phyloP scores from a whole-genome alignment of 257 asterid genomes.

The Solanum dulcamara region DNA sequence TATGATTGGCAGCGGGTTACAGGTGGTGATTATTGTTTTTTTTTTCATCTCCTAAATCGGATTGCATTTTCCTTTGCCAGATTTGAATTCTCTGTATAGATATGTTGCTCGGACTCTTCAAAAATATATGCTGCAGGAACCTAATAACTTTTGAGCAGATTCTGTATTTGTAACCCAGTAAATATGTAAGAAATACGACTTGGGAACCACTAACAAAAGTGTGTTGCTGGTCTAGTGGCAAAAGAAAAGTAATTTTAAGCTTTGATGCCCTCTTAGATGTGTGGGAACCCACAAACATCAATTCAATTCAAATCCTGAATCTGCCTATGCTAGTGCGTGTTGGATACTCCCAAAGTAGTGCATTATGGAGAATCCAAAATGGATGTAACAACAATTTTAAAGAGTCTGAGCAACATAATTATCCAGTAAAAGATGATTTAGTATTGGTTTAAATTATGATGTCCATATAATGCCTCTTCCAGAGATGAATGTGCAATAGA shows the following conservation, averaged over 20 bases:
- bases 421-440: background rate
- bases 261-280: background rate
- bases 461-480: no score
- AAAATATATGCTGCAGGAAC: no score
- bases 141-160: no score
- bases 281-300: background rate
- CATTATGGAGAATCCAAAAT: no score
- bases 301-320: background rate
- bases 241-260: background rate
- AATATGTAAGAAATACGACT: background rate
- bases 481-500: no score
- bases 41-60: background rate
- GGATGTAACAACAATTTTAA: no score
- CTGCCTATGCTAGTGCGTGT: rapidly evolving
- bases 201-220: no score
- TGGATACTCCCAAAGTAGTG: no score
- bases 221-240: no score
- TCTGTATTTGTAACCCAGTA: no score
- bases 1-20: constrained; percentile 90
- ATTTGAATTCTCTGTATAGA: background rate
- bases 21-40: constrained; percentile 14
- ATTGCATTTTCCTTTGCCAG: background rate
- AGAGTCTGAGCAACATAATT: background rate
- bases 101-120: background rate
- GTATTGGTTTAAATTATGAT: background rate